Evolutionary conservation across 2,329 filamentous ascomycete genomes (phyloP).

Genomic region (Aspergillus unguis): DNA sequence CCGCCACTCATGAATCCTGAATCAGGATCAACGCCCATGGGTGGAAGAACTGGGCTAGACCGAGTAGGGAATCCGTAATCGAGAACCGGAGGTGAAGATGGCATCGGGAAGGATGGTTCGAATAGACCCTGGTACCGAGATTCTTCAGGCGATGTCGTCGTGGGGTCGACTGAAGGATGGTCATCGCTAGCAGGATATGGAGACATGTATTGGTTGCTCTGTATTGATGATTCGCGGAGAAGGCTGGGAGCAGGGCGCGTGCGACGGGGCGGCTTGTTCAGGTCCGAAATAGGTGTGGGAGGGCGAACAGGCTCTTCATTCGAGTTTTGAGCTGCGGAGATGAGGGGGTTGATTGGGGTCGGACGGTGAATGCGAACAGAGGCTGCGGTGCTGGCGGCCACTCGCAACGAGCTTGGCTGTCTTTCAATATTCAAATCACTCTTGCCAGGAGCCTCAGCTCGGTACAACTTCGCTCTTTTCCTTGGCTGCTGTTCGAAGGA

Average conservation of each 20-base stretch:
- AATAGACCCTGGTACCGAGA: constrained; percentile 49
- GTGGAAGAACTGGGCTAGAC: constrained; percentile 75
- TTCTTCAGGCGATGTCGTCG: constrained; percentile 50
- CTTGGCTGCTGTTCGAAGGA: constrained; percentile 57
- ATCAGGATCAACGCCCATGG: constrained; percentile 57
- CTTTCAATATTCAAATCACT: constrained; percentile 64
- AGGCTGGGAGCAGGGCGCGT: constrained; percentile 47
- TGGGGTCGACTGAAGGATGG: constrained; percentile 41
- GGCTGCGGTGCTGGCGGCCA: constrained; percentile 86
- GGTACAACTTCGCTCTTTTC: constrained; percentile 77
- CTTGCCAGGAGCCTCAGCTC: constrained; percentile 68
- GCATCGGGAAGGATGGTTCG: constrained; percentile 75
- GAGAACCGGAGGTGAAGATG: constrained; percentile 84
- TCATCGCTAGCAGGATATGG: constrained; percentile 41
- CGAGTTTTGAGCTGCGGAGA: constrained; percentile 29
- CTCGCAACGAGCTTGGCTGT: constrained; percentile 74
- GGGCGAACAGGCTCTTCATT: constrained; percentile 46
- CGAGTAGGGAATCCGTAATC: constrained; percentile 61
- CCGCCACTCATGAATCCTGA: constrained; percentile 85
- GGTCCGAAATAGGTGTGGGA: constrained; percentile 44
- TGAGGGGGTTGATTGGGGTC: constrained; percentile 47
- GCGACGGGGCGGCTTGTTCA: constrained; percentile 30
- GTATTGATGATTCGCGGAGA: constrained; percentile 61
- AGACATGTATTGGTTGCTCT: constrained; percentile 38
- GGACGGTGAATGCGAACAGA: constrained; percentile 83